Conservation (phyloP, 148 eudicot genomes). For the Vaccinium corymbosum region DNA sequence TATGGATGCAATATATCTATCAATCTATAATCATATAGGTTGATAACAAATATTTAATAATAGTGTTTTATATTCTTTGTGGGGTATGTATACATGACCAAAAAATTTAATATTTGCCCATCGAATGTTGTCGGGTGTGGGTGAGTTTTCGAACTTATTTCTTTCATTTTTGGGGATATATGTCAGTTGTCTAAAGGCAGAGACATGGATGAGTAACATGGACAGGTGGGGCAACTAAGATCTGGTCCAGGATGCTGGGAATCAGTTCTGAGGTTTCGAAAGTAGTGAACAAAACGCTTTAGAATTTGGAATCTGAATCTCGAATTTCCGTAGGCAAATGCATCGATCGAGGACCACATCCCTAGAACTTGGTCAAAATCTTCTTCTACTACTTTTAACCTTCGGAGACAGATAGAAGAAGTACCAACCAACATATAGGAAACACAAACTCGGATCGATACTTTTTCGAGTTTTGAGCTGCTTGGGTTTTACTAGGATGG, state of each 20-base stretch:
- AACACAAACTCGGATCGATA: not conserved
- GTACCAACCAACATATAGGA: too few species aligned
- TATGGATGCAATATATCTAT: too few species aligned
- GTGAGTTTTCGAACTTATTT: too few species aligned
- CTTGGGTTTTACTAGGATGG: not conserved
- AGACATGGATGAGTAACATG: not conserved
- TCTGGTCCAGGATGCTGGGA: not conserved
- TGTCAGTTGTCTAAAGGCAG: not conserved
- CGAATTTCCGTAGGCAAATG: not conserved
- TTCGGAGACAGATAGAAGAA: not conserved
- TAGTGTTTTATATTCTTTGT: too few species aligned
- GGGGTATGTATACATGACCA: too few species aligned
- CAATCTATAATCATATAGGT: too few species aligned
- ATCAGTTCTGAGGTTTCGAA: not conserved
- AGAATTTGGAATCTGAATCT: not conserved
- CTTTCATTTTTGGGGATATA: too few species aligned
- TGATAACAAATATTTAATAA: too few species aligned
- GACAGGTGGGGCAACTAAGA: not conserved
- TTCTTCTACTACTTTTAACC: not conserved
- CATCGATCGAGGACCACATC: not conserved
- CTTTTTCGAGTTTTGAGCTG: not conserved
- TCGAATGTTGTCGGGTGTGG: too few species aligned
- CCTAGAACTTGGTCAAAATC: not conserved
- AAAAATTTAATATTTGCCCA: too few species aligned
- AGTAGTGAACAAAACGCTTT: not conserved